phyloP scores from a whole-genome alignment of 306 rosid genomes.

The Castanea mollissima region DNA sequence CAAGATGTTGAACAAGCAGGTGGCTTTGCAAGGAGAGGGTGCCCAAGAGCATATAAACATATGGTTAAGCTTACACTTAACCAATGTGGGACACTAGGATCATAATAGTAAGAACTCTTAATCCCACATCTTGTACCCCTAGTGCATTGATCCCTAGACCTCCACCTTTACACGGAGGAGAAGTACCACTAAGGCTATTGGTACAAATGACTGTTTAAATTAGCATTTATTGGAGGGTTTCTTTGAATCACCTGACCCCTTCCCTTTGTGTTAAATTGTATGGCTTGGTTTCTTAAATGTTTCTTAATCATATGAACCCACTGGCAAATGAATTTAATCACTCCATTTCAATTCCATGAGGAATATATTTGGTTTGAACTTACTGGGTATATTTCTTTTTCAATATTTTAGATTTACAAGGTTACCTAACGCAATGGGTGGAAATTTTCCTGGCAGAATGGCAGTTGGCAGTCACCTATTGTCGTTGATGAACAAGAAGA shows the following conservation, averaged over 20 bases:
- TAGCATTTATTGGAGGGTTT: neutral
- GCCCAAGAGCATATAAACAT: too few relatives aligned
- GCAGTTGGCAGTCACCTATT: conserved; percentile 65
- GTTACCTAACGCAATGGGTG: conserved; percentile 17
- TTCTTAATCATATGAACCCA: neutral
- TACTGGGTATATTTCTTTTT: neutral
- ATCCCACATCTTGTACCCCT: neutral
- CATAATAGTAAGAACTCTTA: neutral
- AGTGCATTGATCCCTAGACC: neutral
- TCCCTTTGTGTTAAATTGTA: neutral
- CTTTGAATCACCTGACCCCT: neutral
- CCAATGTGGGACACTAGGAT: too few relatives aligned
- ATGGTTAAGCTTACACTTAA: too few relatives aligned
- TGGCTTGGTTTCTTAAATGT: neutral
- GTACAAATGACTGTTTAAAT: neutral
- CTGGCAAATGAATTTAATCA: neutral
- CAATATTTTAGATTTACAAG: conserved; percentile 11
- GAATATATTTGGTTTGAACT: neutral
- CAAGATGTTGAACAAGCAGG: too few relatives aligned
- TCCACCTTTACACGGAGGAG: neutral
- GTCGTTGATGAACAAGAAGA: conserved; percentile 70
- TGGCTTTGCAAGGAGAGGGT: too few relatives aligned
- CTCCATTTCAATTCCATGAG: neutral
- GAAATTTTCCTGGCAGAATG: conserved; percentile 52
- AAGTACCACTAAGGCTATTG: neutral